phyloP scores from a whole-genome alignment of 75 land plant genomes.

The Pinus tabuliformis region DNA sequence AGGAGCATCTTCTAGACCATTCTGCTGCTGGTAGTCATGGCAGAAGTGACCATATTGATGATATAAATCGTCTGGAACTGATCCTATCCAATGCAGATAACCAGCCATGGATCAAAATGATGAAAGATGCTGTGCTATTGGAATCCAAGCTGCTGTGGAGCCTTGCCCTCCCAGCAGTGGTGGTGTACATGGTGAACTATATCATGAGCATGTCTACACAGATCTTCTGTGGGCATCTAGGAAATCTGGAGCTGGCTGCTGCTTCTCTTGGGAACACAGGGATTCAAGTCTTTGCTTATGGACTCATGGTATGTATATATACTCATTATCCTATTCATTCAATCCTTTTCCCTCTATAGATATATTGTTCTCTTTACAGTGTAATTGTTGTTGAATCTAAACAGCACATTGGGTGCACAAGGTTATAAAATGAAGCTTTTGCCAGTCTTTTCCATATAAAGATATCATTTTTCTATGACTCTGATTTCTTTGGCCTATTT shows the following conservation, averaged over 20 bases:
- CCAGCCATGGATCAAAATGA: constrained; percentile 2
- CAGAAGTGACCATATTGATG: too few species aligned
- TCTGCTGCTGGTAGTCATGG: background rate
- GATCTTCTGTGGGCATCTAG: constrained; percentile 73
- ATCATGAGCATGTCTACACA: constrained; percentile 53
- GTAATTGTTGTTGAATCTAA: too few species aligned
- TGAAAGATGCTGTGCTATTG: background rate
- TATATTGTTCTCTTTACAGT: too few species aligned
- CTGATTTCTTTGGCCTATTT: too few species aligned
- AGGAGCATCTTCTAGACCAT: too few species aligned
- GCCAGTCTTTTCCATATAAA: too few species aligned
- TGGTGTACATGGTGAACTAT: constrained; percentile 68
- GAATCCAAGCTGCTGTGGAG: constrained; percentile 20
- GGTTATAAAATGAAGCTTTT: too few species aligned
- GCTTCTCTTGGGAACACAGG: constrained; percentile 68
- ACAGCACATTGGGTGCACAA: too few species aligned
- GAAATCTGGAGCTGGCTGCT: constrained; percentile 73
- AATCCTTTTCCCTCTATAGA: background rate
- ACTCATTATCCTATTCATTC: background rate
- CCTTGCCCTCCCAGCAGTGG: constrained; percentile 64
- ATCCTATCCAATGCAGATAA: background rate
- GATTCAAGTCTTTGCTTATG: constrained; percentile 57
- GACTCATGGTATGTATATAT: constrained; percentile 48
- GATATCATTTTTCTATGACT: too few species aligned
- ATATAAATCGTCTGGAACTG: background rate